Conservation (phyloP, 1,139 yeast species). For the Pichia sp. region DNA sequence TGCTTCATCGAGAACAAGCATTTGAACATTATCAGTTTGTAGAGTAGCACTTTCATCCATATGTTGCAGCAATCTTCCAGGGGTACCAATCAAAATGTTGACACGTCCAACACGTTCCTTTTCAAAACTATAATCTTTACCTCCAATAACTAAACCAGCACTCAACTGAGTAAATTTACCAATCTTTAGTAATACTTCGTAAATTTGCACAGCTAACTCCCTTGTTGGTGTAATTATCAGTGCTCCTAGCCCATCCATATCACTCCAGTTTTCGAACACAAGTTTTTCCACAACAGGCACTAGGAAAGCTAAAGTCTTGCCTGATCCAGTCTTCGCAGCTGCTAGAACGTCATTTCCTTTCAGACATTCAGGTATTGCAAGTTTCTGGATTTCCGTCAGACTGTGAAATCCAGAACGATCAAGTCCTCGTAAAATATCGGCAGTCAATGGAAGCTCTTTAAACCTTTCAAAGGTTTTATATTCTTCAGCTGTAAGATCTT, state of each 20-base stretch:
- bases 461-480: constrained; percentile 24
- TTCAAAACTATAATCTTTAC: constrained; percentile 86
- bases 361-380: constrained; percentile 71
- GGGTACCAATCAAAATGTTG: constrained; percentile 90
- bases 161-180: constrained; percentile 79
- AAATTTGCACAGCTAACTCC: constrained; percentile 90
- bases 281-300: constrained; percentile 78
- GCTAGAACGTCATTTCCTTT: constrained; percentile 83
- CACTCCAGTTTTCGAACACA: constrained; percentile 74
- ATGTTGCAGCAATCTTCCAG: constrained; percentile 92
- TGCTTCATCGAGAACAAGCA: constrained; percentile 89
- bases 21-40: constrained; percentile 73
- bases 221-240: constrained; percentile 89
- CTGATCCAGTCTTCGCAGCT: constrained; percentile 96
- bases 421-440: constrained; percentile 64
- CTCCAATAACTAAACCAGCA: constrained; percentile 96
- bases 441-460: constrained; percentile 70
- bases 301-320: constrained; percentile 88
- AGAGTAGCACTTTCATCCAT: constrained; percentile 90
- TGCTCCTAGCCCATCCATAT: constrained; percentile 89
- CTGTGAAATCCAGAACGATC: constrained; percentile 66
- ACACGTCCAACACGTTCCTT: constrained; percentile 78
- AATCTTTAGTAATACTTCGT: constrained; percentile 79
- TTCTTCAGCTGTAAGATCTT: constrained; percentile 44
- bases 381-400: constrained; percentile 82